A percentile compares a stretch with the other conserved stretches of the same genome.
Conservation (phyloP, 1,284 basidiomycete species). For the Meira miltonrushii region DNA sequence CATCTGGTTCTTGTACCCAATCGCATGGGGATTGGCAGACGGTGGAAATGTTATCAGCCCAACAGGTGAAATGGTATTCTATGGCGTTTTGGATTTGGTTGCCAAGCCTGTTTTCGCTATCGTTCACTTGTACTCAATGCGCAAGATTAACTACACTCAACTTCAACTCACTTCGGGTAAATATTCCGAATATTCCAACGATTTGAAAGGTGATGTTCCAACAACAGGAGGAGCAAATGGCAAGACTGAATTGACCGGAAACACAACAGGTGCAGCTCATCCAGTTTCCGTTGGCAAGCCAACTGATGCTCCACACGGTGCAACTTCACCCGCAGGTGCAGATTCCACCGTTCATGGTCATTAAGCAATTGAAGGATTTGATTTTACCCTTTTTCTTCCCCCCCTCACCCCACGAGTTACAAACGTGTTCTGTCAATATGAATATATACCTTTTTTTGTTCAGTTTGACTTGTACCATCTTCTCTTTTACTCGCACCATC, state of each 20-base stretch:
- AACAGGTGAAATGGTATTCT: conserved; percentile 58
- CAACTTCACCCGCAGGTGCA: neutral
- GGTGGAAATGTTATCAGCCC: conserved; percentile 58
- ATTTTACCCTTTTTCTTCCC: neutral
- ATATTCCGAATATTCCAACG: conserved; percentile 27
- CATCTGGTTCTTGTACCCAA: conserved; percentile 37
- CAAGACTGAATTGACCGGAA: neutral
- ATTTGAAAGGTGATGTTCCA: neutral
- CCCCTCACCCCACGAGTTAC: no score
- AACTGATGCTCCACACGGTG: neutral
- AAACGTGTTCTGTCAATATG: no score
- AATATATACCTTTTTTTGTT: neutral
- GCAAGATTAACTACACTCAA: conserved; percentile 32
- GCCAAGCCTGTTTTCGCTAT: conserved; percentile 54
- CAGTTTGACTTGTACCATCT: no score
- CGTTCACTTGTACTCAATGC: conserved; percentile 37
- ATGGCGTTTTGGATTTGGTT: conserved; percentile 61
- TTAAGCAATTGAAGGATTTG: neutral
- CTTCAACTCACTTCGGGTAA: conserved; percentile 37
- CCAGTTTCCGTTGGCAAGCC: neutral
- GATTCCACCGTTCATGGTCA: neutral
- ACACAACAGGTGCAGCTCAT: neutral
- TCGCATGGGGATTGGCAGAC: conserved; percentile 58
- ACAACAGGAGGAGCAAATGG: neutral
- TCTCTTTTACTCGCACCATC: no score